Evolutionary conservation across 148 eudicot species (phyloP).

Genomic region (Arbutus unedo): DNA sequence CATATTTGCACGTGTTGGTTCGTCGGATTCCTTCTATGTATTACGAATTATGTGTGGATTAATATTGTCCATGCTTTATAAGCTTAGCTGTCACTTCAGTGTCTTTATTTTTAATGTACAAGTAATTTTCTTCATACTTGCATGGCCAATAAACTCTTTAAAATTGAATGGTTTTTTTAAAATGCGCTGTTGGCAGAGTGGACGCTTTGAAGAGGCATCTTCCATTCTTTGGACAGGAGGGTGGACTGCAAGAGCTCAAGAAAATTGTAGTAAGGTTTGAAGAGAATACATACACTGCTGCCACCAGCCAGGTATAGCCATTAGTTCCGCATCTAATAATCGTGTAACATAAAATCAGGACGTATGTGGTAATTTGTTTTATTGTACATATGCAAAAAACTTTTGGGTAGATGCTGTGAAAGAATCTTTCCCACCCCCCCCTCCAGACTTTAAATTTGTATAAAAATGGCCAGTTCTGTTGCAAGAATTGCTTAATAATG

Average conservation of each 20-base stretch:
- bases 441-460: background rate
- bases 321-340: background rate
- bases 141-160: background rate
- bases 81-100: background rate
- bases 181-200: conserved; percentile 34
- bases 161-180: background rate
- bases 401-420: background rate
- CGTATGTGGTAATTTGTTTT: background rate
- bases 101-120: background rate
- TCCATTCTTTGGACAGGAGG: conserved; percentile 77
- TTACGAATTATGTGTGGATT: background rate
- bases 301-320: conserved; percentile 69
- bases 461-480: background rate
- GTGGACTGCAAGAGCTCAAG: conserved; percentile 68
- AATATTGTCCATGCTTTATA: background rate
- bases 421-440: background rate
- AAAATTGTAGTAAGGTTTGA: conserved; percentile 84
- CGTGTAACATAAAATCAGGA: background rate
- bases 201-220: conserved; percentile 79
- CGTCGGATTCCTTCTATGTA: background rate
- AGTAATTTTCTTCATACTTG: background rate
- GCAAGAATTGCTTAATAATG: conserved; percentile 7
- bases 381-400: background rate
- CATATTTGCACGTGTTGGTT: background rate
- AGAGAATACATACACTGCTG: conserved; percentile 71